A percentile compares a stretch with the other conserved stretches of the same genome.
phyloP scores from a whole-genome alignment of 495 filamentous ascomycete genomes.

The Hapsidospora chrysogenum region DNA sequence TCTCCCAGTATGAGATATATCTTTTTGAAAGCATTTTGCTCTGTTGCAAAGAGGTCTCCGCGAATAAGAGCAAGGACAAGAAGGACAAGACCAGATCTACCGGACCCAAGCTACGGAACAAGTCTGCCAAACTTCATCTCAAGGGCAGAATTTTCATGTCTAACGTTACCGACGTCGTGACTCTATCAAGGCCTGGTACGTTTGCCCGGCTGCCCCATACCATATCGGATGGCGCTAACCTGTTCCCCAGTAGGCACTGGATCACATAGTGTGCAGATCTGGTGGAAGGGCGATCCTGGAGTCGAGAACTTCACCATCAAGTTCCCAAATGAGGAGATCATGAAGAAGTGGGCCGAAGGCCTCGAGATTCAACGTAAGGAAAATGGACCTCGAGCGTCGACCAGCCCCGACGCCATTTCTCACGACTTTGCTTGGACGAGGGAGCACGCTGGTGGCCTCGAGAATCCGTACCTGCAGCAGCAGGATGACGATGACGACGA shows the following conservation, averaged over 20 bases:
- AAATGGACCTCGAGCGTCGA: conserved; percentile 18
- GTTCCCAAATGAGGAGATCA: conserved; percentile 73
- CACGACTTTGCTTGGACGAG: conserved; percentile 67
- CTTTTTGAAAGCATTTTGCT: conserved; percentile 90
- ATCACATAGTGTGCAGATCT: conserved; percentile 89
- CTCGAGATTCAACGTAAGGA: conserved; percentile 42
- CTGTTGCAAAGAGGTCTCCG: conserved; percentile 90
- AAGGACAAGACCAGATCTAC: conserved; percentile 38
- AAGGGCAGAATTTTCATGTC: conserved; percentile 99
- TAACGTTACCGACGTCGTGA: conserved; percentile 88
- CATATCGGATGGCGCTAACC: background rate
- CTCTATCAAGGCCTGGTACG: conserved; percentile 67
- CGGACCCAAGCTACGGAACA: conserved; percentile 43
- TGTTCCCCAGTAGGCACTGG: conserved; percentile 28
- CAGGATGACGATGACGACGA: conserved; percentile 71
- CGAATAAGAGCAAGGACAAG: conserved; percentile 65
- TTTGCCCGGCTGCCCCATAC: background rate
- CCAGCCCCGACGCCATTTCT: conserved; percentile 18
- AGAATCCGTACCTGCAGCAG: conserved; percentile 66
- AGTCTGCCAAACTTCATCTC: conserved; percentile 71
- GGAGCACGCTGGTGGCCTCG: conserved; percentile 36
- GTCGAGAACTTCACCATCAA: conserved; percentile 94
- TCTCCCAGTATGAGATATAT: conserved; percentile 79
- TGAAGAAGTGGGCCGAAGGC: conserved; percentile 74
- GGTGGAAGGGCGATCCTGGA: conserved; percentile 93